A percentile compares a stretch with the other conserved stretches of the same genome.
phyloP scores from a whole-genome alignment of 1,284 basidiomycete species.

The Cutaneotrichosporon sp. region DNA sequence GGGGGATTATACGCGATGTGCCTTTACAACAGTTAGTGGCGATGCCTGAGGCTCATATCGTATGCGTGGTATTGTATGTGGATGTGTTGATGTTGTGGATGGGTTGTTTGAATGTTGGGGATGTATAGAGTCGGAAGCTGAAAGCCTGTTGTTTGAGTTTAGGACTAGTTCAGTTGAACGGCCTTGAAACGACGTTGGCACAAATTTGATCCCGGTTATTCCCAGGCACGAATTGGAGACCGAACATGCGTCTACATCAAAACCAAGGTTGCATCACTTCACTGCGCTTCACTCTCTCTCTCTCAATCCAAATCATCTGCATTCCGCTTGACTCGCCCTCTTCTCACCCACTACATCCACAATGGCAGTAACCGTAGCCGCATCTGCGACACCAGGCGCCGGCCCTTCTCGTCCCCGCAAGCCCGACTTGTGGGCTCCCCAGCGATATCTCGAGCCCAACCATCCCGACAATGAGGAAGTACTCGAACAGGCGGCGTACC shows the following conservation, averaged over 20 bases:
- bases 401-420: constrained; percentile 35
- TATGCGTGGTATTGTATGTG: not conserved
- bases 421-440: constrained; percentile 56
- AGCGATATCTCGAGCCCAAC: constrained; percentile 55
- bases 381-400: constrained; percentile 7
- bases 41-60: not conserved
- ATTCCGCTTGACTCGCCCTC: not conserved
- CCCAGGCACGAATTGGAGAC: not conserved
- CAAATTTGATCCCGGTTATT: constrained; percentile 11
- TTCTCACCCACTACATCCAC: not conserved
- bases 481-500: constrained; percentile 70
- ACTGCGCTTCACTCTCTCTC: not conserved
- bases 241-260: not conserved
- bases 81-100: constrained; percentile 7
- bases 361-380: not conserved
- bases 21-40: not conserved
- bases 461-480: constrained; percentile 73
- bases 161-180: not conserved
- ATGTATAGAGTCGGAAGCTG: not conserved
- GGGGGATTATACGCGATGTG: not conserved
- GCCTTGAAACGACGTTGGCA: not conserved
- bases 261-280: not conserved
- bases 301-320: not conserved
- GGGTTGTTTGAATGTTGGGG: not conserved
- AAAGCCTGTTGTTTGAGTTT: not conserved